phyloP scores from a whole-genome alignment of 805 yeast genomes.

The Starmerella sp. region DNA sequence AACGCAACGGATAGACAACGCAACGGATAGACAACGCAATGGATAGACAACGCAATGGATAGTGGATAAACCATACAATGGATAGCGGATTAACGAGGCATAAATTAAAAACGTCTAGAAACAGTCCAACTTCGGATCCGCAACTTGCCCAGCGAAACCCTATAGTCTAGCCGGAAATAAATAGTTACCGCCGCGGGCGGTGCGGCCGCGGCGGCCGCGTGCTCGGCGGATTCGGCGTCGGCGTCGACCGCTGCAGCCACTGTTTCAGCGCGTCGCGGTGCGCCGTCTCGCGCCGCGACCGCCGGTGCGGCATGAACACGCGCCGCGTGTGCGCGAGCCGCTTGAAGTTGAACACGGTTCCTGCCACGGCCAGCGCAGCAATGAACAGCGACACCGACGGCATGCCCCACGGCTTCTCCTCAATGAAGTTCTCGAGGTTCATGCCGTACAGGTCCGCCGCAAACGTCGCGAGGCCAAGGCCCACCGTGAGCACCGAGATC shows the following conservation, averaged over 20 bases:
- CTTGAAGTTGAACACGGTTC: slow-evolving; percentile 46
- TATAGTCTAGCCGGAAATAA: background rate
- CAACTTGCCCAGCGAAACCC: background rate
- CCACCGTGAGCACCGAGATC: slow-evolving; percentile 71
- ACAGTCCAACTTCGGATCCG: too few species aligned
- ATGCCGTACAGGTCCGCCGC: slow-evolving; percentile 87
- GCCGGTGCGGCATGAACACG: slow-evolving; percentile 45
- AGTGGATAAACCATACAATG: too few species aligned
- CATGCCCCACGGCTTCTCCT: slow-evolving; percentile 67
- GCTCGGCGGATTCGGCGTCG: slow-evolving; percentile 2
- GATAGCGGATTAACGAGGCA: too few species aligned
- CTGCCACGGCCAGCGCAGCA: slow-evolving; percentile 33
- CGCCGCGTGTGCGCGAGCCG: slow-evolving; percentile 54
- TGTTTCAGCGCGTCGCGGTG: slow-evolving; percentile 11
- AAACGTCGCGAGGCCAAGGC: slow-evolving; percentile 73
- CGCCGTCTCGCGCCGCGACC: background rate
- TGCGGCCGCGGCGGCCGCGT: background rate
- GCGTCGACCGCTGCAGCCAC: slow-evolving; percentile 16
- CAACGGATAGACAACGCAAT: too few species aligned
- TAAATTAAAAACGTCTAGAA: too few species aligned
- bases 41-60: too few species aligned
- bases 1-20: too few species aligned
- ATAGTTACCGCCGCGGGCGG: background rate
- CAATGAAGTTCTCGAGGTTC: slow-evolving; percentile 89
- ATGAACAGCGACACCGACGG: slow-evolving; percentile 36